Conservation (phyloP, 2,329 filamentous ascomycete species). For the Orbilia javanica region DNA sequence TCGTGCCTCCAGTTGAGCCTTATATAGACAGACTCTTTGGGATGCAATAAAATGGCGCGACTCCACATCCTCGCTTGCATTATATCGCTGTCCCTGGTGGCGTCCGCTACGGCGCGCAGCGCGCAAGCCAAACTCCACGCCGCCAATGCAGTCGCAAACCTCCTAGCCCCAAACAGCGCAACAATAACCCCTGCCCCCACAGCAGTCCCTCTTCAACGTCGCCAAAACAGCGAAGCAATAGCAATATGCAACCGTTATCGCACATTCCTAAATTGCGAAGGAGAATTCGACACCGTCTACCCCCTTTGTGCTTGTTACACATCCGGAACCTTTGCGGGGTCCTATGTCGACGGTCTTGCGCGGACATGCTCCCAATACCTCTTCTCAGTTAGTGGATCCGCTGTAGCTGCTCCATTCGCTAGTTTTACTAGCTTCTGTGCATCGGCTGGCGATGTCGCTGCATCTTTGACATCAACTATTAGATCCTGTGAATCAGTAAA, state of each 20-base stretch:
- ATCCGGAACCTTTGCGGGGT: constrained; percentile 24
- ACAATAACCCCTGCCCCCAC: constrained; percentile 4
- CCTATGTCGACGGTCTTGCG: constrained; percentile 32
- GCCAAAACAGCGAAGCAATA: constrained; percentile 17
- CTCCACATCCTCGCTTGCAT: constrained; percentile 11
- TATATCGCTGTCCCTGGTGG: constrained; percentile 18
- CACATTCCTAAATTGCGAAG: constrained; percentile 21
- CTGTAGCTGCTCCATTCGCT: constrained; percentile 17
- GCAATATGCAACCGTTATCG: constrained; percentile 13
- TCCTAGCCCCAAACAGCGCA: constrained; percentile 10
- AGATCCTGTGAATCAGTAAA: constrained; percentile 20
- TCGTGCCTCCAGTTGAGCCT: neutral
- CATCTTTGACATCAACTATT: constrained; percentile 1
- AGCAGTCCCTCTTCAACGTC: constrained; percentile 27
- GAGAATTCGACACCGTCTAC: constrained; percentile 21
- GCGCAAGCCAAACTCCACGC: constrained; percentile 3
- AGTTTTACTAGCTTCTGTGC: constrained; percentile 35
- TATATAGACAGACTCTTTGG: neutral
- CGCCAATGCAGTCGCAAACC: constrained; percentile 11
- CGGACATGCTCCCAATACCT: constrained; percentile 19
- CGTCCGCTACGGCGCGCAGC: neutral
- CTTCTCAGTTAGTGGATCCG: constrained; percentile 13
- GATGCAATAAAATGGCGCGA: constrained; percentile 21
- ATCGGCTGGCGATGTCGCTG: constrained; percentile 24
- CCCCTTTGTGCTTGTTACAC: constrained; percentile 43